These are phyloP conservation scores for Boeremia exigua DNA, from an alignment of 2,329 filamentous ascomycete species.

Conservation along the genomic window DNA sequence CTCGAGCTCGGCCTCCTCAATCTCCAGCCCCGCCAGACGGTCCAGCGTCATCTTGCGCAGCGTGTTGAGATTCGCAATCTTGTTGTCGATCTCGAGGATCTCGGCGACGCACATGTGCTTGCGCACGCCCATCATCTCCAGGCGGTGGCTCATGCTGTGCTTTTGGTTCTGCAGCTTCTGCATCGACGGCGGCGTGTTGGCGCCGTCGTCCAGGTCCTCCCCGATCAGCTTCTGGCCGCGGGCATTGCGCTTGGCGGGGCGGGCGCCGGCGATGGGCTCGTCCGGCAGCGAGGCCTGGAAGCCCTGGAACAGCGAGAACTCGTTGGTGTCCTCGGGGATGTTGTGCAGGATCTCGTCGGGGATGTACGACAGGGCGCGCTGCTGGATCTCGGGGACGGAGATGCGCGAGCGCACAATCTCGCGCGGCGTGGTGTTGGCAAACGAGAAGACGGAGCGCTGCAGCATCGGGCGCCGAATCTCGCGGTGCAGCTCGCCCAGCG, in stretches of 20 bases:
- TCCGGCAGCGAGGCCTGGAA: conserved; percentile 92
- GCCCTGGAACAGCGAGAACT: conserved; percentile 94
- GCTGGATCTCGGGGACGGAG: conserved; percentile 90
- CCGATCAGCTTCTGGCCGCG: conserved; percentile 77
- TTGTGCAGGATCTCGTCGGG: conserved; percentile 89
- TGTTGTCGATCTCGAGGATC: conserved; percentile 95
- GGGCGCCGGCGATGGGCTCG: conserved; percentile 54
- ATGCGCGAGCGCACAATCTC: conserved; percentile 92
- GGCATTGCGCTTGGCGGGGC: conserved; percentile 69
- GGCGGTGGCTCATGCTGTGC: conserved; percentile 76
- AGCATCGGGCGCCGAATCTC: conserved; percentile 83
- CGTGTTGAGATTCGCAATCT: conserved; percentile 88
- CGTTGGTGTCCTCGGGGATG: conserved; percentile 83
- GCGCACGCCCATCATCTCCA: conserved; percentile 89
- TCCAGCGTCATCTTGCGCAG: conserved; percentile 95
- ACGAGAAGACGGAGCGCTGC: conserved; percentile 88
- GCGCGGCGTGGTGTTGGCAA: conserved; percentile 89
- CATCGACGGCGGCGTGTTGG: conserved; percentile 69
- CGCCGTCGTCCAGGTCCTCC: conserved; percentile 61
- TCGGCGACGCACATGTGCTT: conserved; percentile 99
- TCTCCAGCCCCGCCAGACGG: conserved; percentile 81
- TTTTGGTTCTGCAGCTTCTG: conserved; percentile 80
- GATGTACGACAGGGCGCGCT: conserved; percentile 85
- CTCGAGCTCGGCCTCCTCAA: conserved; percentile 88
- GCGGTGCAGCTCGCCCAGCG: conserved; percentile 87